Evolutionary conservation across 2,329 filamentous ascomycete species (phyloP), one percentile per base, ranked within the genome.

Genomic region (Penicillium janthinellum): DNA sequence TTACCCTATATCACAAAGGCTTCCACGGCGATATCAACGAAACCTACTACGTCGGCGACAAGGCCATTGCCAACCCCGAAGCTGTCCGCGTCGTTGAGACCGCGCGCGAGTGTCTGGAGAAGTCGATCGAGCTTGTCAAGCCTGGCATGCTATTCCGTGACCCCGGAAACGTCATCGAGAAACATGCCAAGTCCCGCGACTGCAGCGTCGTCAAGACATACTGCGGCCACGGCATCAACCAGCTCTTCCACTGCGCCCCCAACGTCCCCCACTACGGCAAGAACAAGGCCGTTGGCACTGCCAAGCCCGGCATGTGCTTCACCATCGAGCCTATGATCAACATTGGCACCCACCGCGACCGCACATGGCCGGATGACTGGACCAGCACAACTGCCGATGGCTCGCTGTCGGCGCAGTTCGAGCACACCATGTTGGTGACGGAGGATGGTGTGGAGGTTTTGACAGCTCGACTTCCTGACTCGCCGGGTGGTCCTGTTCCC

Each of bases 281-380:
- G 84, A 99, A 98, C 80, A 99, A 98, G 85, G 92, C 94, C 0
- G 90, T 97, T 1, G 95, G 95, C 51, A 88, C 90, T 69, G 95
- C 93, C 61, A 97, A 97, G 81, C 89, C 91, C 0, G 95, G 95
- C 56, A 97, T 98, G 92, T 96, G 92, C 65, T 99, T 99, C 72
- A 99, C 95, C 0, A 99, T 99, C 62, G 95, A 99, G 80, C 95
- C 95, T 15, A 99, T 99, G 95, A 93, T 99, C 74, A 92, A 92
- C 42, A 77, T 97, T 57, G 95, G 95, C 59, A 93, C 91, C 62
- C 91, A 96, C 77, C 87, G 87, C 64, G 95, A 99, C 73, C 90
- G 95, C 75, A 98, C 92, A 0, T 99, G 95, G 95, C 95, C 95
- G 0, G 95, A 99, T 75, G 92, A 98, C 81, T 99, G 95, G 95